A percentile compares a stretch with the other conserved stretches of the same genome.
phyloP scores from a whole-genome alignment of 176 grass and related monocot species.

The Tuctoria greenei region DNA sequence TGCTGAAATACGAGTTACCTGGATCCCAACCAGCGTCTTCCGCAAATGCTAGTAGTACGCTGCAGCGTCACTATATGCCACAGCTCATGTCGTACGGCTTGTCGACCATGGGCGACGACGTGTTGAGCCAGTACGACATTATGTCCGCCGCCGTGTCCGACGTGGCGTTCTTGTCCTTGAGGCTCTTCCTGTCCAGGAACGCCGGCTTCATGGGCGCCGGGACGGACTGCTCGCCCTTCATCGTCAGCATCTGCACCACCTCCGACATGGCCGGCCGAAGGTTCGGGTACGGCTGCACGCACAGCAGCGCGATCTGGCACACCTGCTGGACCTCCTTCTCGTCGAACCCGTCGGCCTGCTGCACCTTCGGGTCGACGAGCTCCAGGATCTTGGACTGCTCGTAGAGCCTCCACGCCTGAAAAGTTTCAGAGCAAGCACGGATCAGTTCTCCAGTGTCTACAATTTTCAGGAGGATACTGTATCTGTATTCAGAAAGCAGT shows the following conservation, averaged over 20 bases:
- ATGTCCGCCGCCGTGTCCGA: constrained; percentile 32
- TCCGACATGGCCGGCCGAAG: constrained; percentile 54
- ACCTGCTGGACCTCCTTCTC: constrained; percentile 37
- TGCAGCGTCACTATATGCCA: constrained; percentile 9
- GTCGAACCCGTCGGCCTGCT: constrained; percentile 29
- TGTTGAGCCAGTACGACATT: constrained; percentile 48
- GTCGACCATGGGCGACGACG: constrained; percentile 46
- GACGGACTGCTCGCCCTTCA: constrained; percentile 42
- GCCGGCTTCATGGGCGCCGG: constrained; percentile 42
- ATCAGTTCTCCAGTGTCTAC: neutral
- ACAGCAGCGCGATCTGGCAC: constrained; percentile 55
- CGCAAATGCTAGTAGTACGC: neutral
- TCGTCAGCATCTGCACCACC: constrained; percentile 48
- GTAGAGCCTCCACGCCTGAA: constrained; percentile 55
- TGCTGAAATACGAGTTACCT: neutral
- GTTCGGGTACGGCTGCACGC: constrained; percentile 47
- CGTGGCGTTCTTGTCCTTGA: constrained; percentile 34
- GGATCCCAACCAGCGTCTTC: neutral
- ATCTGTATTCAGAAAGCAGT: neutral
- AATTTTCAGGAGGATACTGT: neutral
- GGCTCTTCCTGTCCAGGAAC: constrained; percentile 56
- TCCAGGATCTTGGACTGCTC: constrained; percentile 51
- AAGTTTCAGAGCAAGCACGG: neutral
- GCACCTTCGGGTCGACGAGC: constrained; percentile 35
- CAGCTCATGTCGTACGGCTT: constrained; percentile 54